Percentiles rank a stretch among this genome's conserved stretches.
phyloP scores from a whole-genome alignment of 2,329 filamentous ascomycete genomes.

The Ceratocystis diversiconidia region DNA sequence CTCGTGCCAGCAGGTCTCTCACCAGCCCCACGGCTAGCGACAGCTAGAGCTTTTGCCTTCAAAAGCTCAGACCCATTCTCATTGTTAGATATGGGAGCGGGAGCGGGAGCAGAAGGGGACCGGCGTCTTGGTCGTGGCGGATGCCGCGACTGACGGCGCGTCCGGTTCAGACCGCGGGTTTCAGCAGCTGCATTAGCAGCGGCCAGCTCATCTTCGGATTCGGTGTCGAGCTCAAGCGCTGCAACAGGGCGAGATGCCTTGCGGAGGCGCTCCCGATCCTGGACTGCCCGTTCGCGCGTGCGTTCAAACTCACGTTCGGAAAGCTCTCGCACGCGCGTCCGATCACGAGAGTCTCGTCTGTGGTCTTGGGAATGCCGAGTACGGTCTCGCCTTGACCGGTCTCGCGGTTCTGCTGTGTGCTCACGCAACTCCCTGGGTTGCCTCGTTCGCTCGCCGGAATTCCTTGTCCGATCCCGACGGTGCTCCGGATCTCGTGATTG shows the following conservation, averaged over 20 bases:
- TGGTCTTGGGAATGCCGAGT: slow-evolving; percentile 1
- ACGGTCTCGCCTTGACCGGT: background rate
- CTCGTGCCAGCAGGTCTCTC: background rate
- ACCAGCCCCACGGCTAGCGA: background rate
- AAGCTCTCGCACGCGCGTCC: background rate
- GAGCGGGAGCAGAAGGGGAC: background rate
- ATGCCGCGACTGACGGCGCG: background rate
- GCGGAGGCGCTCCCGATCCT: slow-evolving; percentile 18
- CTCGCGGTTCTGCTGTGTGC: background rate
- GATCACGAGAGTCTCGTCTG: background rate
- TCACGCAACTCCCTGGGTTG: background rate
- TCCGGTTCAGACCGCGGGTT: background rate
- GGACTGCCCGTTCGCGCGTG: slow-evolving; percentile 20
- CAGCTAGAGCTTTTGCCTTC: background rate
- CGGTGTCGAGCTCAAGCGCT: slow-evolving; percentile 16
- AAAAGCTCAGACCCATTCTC: background rate
- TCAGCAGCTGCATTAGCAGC: slow-evolving; percentile 3
- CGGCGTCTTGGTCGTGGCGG: background rate
- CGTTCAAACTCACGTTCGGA: slow-evolving; percentile 20
- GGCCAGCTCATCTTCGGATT: slow-evolving; percentile 9
- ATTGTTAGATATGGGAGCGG: background rate
- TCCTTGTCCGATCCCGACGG: background rate
- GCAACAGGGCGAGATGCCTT: slow-evolving; percentile 8
- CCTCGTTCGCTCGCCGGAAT: background rate
- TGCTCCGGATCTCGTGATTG: background rate